Evolutionary conservation across 768 basidiomycete genomes (phyloP), one percentile per base, ranked within the genome.

Genomic region (Psilocybe sp.): DNA sequence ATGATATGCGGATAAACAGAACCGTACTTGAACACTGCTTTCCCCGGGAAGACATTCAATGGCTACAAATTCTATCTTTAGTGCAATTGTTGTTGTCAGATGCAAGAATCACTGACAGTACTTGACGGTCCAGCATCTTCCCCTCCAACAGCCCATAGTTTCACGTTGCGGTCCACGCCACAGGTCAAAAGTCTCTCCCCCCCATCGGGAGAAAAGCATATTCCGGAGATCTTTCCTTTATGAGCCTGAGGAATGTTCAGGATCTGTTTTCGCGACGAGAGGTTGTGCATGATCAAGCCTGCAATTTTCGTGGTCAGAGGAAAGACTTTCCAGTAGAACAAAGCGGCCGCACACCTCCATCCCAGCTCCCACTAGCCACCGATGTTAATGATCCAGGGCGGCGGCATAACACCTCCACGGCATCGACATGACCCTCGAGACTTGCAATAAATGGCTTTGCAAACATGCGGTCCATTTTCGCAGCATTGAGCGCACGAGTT

Each of bases 381-480:
- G 84, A 77, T 14, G 82, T 84, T 18, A 97, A 71, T 1, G 87
- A 81, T 14, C 84, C 81, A 15, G 85, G 83, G 54, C 83, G 86
- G 58, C 81, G 84, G 13, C 80, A 79, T 51, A 98, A 70, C 15
- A 84, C 82, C 69, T 97, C 95, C n/a, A 98, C 86, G 14, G 93
- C 92, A 64, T 98, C 95, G 35, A 89, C 76, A 66, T 98, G 97
- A 1, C 97, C 97, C 52, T 97, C 95, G 43, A 99, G 65, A 46
- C 83, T 79, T 34, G 82, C 91, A 13, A 99, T 76, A 60, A 98
- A 98, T 0, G 97, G 97, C 60, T 97, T 98, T n/a, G 97, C 86
- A 63, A 98, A 98, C 72, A 99, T 92, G 51, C 91, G 77, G 45
- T 98, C 96, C 79, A 99, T 90, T 72, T 99, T 99, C 12, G 88